Evolutionary conservation across 169 alveolate species (phyloP), one percentile per base, ranked within the genome.

Genomic region (Plasmodium billcollinsi): DNA sequence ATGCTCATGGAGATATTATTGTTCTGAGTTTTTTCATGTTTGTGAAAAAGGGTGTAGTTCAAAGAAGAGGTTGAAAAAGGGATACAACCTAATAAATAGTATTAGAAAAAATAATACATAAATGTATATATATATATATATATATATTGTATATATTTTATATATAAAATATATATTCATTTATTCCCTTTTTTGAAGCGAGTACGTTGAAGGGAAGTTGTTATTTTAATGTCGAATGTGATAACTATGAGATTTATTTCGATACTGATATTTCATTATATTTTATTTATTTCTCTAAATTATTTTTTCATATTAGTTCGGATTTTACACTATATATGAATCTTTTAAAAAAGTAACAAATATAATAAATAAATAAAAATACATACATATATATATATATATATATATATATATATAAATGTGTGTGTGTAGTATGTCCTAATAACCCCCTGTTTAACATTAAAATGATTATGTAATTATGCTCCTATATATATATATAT

Each of bases 11-110:
- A 45, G 72, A 43, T 80, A 80, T 47, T 80, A 52, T 29, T 80
- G 90, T 61, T 21, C n/a, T 67, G 73, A 56, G 14, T 26, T 67
- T 26, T 80, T 69, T 26, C 70, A 80, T 18, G 52, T 67, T 4
- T 80, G 90, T 12, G 83, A 80, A 33, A n/a, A 65, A 47, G 90
- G 90, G 1, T 80, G 90, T 39, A 67, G 90, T 20, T 80, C 65
- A 11, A 80, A 66, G 61, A 80, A 66, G 29, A 69, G 58, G 43
- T 61, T 80, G 12, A 66, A 52, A 61, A 61, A 21, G 54, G 90
- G 90, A 14, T 80, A 80, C 50, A 80, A 80, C 65, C 29, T 80
- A 56, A 49, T 80, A 67, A 80, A 67, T 45, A 80, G 90, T 80
- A 67, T 67, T 62, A 18, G 2, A 33, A 50, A 47, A 73, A 66